Evolutionary conservation across 208 protist genomes (phyloP).

Genomic region (Crithidia fasciculata): DNA sequence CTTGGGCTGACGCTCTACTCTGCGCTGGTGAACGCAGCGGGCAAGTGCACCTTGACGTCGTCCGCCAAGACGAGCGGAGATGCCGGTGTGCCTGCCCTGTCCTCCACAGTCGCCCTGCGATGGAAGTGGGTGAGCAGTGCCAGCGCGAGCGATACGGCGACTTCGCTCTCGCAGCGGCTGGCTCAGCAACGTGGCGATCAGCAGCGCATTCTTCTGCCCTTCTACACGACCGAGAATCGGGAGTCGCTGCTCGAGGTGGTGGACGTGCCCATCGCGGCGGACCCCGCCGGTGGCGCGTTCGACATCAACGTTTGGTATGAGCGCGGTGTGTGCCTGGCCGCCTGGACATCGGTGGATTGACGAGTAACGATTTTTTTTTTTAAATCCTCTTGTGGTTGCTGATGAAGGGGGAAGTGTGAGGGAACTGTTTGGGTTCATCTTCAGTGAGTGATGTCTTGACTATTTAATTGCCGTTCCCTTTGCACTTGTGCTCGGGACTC

Average conservation of each 20-base stretch:
- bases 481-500: no score
- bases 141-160: conserved; percentile 10
- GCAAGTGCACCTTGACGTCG: conserved; percentile 51
- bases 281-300: background rate
- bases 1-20: conserved; percentile 59
- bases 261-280: conserved; percentile 36
- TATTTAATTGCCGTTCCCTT: no score
- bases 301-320: conserved; percentile 79
- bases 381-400: no score
- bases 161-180: conserved; percentile 36
- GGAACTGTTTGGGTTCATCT: no score
- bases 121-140: conserved; percentile 47
- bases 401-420: no score
- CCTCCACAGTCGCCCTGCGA: conserved; percentile 40
- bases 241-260: conserved; percentile 80
- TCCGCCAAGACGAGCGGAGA: conserved; percentile 18
- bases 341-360: conserved; percentile 61
- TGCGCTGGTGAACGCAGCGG: conserved; percentile 46
- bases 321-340: conserved; percentile 80
- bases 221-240: conserved; percentile 86
- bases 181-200: conserved; percentile 29
- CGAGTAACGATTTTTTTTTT: no score
- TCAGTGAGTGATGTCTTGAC: no score
- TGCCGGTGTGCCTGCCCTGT: conserved; percentile 31
- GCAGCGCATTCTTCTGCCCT: conserved; percentile 55